phyloP scores from a whole-genome alignment of 495 filamentous ascomycete genomes.

The Chaetomium tenue region DNA sequence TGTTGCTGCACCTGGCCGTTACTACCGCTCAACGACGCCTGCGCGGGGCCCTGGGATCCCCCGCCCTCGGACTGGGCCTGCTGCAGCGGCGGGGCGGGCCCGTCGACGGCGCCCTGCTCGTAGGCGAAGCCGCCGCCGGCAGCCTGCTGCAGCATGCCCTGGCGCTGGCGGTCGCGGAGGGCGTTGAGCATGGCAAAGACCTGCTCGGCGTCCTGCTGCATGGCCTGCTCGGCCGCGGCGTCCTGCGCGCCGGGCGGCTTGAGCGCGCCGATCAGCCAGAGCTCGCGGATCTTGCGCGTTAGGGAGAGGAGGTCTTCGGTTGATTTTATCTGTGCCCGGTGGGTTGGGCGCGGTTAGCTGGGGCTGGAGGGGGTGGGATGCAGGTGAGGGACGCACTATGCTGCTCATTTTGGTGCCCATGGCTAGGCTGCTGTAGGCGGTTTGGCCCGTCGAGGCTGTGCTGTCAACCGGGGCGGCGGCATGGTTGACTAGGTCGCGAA shows the following conservation, averaged over 20 bases:
- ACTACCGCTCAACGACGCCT: too few relatives aligned
- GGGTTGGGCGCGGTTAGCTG: slow-evolving; percentile 2
- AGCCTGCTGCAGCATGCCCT: background rate
- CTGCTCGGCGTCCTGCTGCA: slow-evolving; percentile 26
- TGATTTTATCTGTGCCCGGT: slow-evolving; percentile 29
- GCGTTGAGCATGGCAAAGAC: slow-evolving; percentile 21
- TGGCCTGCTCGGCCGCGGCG: slow-evolving; percentile 30
- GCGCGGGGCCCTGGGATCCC: too few relatives aligned
- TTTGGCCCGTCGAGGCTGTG: slow-evolving; percentile 36
- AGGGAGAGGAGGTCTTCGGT: slow-evolving; percentile 40
- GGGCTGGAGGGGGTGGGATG: background rate
- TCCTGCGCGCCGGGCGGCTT: slow-evolving; percentile 28
- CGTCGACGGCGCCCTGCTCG: background rate
- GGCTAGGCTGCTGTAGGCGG: slow-evolving; percentile 39
- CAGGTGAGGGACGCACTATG: slow-evolving; percentile 22
- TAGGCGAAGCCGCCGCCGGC: slow-evolving; percentile 11
- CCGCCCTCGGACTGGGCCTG: background rate
- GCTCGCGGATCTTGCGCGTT: slow-evolving; percentile 43
- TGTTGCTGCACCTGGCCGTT: too few relatives aligned
- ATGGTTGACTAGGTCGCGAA: slow-evolving; percentile 36
- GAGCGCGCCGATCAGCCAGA: slow-evolving; percentile 47
- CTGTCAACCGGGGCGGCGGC: slow-evolving; percentile 33
- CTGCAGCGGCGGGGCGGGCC: background rate
- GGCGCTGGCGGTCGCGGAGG: slow-evolving; percentile 17
- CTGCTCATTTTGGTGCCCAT: slow-evolving; percentile 37